These are phyloP conservation scores for Amanita phalloides DNA, from an alignment of 768 basidiomycete genomes.

Conservation along the genomic window DNA sequence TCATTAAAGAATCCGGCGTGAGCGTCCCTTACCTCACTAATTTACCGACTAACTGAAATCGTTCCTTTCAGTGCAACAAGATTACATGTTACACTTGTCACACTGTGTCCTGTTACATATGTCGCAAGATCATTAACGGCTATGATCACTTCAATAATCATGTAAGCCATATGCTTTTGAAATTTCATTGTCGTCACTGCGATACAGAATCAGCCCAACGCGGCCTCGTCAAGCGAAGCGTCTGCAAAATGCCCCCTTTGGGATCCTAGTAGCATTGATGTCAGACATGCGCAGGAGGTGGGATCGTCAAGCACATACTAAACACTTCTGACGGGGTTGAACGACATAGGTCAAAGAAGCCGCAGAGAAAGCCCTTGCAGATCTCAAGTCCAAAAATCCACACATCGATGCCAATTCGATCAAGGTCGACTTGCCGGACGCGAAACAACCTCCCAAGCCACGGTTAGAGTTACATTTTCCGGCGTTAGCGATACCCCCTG, in stretches of 20 bases:
- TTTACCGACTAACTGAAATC: neutral
- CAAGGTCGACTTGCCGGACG: slow-evolving; percentile 51
- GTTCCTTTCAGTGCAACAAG: slow-evolving; percentile 71
- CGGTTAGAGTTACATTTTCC: neutral
- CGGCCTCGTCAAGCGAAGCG: slow-evolving; percentile 14
- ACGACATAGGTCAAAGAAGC: slow-evolving; percentile 57
- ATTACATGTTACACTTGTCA: slow-evolving; percentile 71
- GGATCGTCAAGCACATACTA: neutral
- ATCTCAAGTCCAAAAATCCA: slow-evolving; percentile 48
- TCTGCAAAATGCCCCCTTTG: slow-evolving; percentile 52
- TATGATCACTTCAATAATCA: slow-evolving; percentile 60
- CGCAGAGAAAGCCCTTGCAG: slow-evolving; percentile 52
- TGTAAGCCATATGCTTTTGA: neutral
- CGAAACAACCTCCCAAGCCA: neutral
- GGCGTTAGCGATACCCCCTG: no score
- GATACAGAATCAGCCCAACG: slow-evolving; percentile 2
- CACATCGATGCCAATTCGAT: slow-evolving; percentile 51
- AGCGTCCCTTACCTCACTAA: slow-evolving; percentile 12
- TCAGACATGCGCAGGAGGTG: slow-evolving; percentile 59
- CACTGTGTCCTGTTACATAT: slow-evolving; percentile 78
- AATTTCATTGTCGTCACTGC: slow-evolving; percentile 4
- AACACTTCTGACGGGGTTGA: neutral
- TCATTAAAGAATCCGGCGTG: slow-evolving; percentile 74
- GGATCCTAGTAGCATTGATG: slow-evolving; percentile 46
- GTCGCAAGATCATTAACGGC: slow-evolving; percentile 58